Evolutionary conservation across 163 green algal species (phyloP), one percentile per base, ranked within the genome.

Genomic region (Chloroidium sp.): DNA sequence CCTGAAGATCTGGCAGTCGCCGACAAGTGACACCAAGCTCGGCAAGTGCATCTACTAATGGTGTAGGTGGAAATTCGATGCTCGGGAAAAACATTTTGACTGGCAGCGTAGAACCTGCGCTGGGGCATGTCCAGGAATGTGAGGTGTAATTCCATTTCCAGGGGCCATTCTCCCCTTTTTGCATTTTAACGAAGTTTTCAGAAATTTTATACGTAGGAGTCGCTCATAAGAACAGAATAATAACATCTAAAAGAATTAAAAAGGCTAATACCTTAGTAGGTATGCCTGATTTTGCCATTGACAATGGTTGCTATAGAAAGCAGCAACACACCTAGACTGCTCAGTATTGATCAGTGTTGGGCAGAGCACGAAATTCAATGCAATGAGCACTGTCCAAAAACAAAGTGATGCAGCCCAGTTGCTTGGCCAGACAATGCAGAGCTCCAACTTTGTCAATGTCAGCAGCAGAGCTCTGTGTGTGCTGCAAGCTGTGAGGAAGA

Each of bases 41-140:
- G 0, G 68, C 58, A 78, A 93, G 80, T 2, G 81, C 86, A 1
- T 57, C 82, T 64, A 85, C 85, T 58, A 90, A 59, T 1, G 69
- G 80, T 4, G 62, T 4, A 2, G 86, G 85, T 0, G 89, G 89
- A 10, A 78, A 83, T 76, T 94, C 90, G 2, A 36, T 78, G 4
- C 75, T 69, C 0, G 89, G 90, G 61, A 92, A 91, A 80, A 88
- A 92, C 79, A 94, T 78, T 78, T 94, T 88, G 1, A 93, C 85
- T 3, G 88, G 89, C 76, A 94, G 82, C 8, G 0, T 82, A 83
- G 88, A 92, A 0, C 90, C 90, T 86, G 82, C 61, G 14, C 6
- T 72, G 6, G 67, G 6, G 10, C 10, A 10, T 6, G 6, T 10
- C 10, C 6, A 72, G 67, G 10, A 6, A 72, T 6, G 6, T 72